A percentile compares a stretch with the other conserved stretches of the same genome.
Conservation (phyloP, 1,139 yeast genomes). For the Debaryomyces robertsiae region DNA sequence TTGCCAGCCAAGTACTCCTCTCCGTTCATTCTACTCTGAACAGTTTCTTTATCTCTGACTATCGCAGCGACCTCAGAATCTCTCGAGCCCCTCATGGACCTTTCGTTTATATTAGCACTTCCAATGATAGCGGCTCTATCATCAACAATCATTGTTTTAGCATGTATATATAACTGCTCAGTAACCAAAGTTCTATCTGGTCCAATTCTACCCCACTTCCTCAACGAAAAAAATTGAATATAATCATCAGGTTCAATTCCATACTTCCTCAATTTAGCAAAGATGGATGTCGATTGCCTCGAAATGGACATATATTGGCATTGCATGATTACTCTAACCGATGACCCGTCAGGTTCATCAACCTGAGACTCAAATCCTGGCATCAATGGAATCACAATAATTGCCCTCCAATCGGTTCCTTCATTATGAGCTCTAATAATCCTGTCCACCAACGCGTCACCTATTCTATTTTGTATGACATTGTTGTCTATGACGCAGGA, state of each 20-base stretch:
- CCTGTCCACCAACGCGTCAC: constrained; percentile 95
- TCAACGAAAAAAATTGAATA: constrained; percentile 85
- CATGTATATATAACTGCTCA: constrained; percentile 92
- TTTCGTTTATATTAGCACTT: constrained; percentile 93
- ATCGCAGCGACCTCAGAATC: constrained; percentile 94
- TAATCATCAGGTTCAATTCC: constrained; percentile 91
- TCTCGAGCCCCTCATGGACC: constrained; percentile 90
- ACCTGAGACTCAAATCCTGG: constrained; percentile 97
- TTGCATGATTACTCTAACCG: constrained; percentile 94
- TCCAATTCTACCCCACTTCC: constrained; percentile 96
- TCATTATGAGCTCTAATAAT: constrained; percentile 84
- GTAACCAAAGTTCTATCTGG: constrained; percentile 73
- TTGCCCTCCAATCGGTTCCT: constrained; percentile 83
- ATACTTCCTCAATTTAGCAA: constrained; percentile 72
- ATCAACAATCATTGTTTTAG: constrained; percentile 90
- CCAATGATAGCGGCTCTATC: constrained; percentile 93
- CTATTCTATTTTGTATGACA: constrained; percentile 83
- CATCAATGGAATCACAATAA: constrained; percentile 90
- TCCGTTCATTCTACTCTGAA: constrained; percentile 80
- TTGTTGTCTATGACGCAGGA: constrained; percentile 86
- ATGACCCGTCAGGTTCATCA: constrained; percentile 90
- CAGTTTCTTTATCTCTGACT: constrained; percentile 78
- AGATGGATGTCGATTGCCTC: constrained; percentile 87
- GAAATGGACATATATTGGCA: constrained; percentile 94
- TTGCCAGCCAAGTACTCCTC: constrained; percentile 77